Evolutionary conservation across 306 rosid species (phyloP).

Genomic region (Astragalus membranaceus): DNA sequence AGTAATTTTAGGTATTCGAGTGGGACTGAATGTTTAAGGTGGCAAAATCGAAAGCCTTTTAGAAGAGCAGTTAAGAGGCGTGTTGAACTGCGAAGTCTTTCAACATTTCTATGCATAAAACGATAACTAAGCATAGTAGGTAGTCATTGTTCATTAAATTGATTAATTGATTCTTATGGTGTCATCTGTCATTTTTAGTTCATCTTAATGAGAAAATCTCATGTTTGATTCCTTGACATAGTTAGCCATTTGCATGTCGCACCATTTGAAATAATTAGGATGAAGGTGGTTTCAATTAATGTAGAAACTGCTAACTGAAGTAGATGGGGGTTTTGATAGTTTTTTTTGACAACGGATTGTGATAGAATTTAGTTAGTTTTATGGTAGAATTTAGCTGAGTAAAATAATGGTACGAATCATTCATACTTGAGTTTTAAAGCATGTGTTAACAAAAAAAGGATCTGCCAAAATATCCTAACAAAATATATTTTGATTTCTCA

Average conservation of each 20-base stretch:
- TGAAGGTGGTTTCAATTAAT: background rate
- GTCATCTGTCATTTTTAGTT: slow-evolving; percentile 25
- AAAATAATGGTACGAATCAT: background rate
- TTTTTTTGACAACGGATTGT: background rate
- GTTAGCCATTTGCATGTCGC: slow-evolving; percentile 6
- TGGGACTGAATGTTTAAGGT: slow-evolving; percentile 63
- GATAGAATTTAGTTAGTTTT: background rate
- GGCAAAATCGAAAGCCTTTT: slow-evolving; percentile 82
- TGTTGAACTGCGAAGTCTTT: slow-evolving; percentile 50
- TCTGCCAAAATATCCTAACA: background rate
- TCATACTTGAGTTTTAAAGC: background rate
- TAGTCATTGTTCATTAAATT: slow-evolving; percentile 52
- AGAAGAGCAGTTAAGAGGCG: slow-evolving; percentile 78
- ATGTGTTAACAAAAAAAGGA: no score
- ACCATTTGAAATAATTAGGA: slow-evolving; percentile 1
- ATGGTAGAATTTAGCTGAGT: background rate
- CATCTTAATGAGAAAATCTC: slow-evolving; percentile 2
- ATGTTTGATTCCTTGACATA: slow-evolving; percentile 5
- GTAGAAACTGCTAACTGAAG: background rate
- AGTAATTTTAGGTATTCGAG: slow-evolving; percentile 28
- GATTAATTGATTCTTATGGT: slow-evolving; percentile 56
- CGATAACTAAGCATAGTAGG: slow-evolving; percentile 20
- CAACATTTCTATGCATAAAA: slow-evolving; percentile 43
- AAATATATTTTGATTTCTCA: background rate
- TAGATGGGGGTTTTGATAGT: background rate